Evolutionary conservation across 129 eudicot genomes (phyloP), one percentile per base, ranked within the genome.

Genomic region (Scalesia atractyloides): DNA sequence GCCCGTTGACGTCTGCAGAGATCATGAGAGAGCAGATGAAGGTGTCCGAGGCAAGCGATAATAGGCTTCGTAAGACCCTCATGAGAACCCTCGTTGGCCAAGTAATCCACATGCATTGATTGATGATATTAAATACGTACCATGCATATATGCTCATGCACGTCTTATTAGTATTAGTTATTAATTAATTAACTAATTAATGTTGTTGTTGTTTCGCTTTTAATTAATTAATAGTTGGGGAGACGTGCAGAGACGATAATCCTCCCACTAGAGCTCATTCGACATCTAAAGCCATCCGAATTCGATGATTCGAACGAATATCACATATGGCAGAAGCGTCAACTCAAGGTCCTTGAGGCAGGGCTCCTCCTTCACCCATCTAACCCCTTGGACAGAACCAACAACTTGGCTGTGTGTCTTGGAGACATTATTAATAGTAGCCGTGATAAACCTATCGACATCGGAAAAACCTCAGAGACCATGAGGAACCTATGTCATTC

Each of bases 71-170:
- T 1, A 92, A 89, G 81, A 89, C 96, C 44, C 91, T 92, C 56
- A 83, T 92, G 97, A 80, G 96, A 66, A 91, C 96, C 69, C 92
- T 86, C 18, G 97, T 88, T 68, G 96, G 97, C 82, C 97, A 91
- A 73, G 97, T 88, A 83, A 64, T 69, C 46, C 7, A 22, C 4
- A 33, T 60, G 39, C 41, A 14, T 34, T 11, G 12, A 47, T 47
- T 47, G 37, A 20, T 19, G 20, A n/a, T 44, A 8, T 16, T 0
- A 16, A n/a, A 30, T 30, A 30, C 3, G 34, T 30, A 30, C 34
- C 34, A 41, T 22, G 13, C 46, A 72, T 43, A 15, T 1, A 18
- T 8, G 0, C 3, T 5, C 19, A 56, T 56, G 12, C 51, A 18
- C 39, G 14, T 15, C 13, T 15, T 8, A 12, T 48, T 15, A 6